These are phyloP conservation scores for Brettanomyces bruxellensis DNA, from an alignment of 805 yeast species.

Conservation along the genomic window DNA sequence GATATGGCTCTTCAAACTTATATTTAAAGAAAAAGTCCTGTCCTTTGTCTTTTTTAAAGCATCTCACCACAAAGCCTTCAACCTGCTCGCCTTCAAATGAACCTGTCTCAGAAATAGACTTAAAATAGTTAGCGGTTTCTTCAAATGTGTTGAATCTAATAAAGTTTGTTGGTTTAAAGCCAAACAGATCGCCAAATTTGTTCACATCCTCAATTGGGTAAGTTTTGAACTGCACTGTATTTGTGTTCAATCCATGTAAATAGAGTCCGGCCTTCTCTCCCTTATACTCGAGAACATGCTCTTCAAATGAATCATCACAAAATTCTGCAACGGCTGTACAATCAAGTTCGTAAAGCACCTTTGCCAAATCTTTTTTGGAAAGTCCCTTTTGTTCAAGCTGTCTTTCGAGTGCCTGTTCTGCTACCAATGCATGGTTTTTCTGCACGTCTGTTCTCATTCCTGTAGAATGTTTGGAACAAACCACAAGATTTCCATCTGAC, in stretches of 20 bases:
- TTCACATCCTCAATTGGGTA: slow-evolving; percentile 51
- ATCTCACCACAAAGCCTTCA: slow-evolving; percentile 91
- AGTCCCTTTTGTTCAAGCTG: slow-evolving; percentile 40
- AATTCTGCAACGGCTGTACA: slow-evolving; percentile 86
- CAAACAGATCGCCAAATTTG: slow-evolving; percentile 55
- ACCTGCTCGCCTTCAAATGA: slow-evolving; percentile 61
- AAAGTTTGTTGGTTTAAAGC: slow-evolving; percentile 55
- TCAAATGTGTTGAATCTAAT: slow-evolving; percentile 29
- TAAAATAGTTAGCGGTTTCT: slow-evolving; percentile 41
- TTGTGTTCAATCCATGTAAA: slow-evolving; percentile 78
- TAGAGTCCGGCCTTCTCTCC: slow-evolving; percentile 70
- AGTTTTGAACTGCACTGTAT: slow-evolving; percentile 56
- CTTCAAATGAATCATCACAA: slow-evolving; percentile 91
- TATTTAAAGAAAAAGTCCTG: slow-evolving; percentile 75
- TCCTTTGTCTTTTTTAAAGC: slow-evolving; percentile 25
- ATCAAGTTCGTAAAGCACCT: slow-evolving; percentile 36
- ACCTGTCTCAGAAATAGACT: slow-evolving; percentile 55
- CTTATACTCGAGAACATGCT: slow-evolving; percentile 75
- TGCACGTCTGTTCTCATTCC: slow-evolving; percentile 42
- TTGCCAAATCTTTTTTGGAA: slow-evolving; percentile 44
- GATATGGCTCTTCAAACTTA: slow-evolving; percentile 92
- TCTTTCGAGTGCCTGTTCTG: slow-evolving; percentile 44
- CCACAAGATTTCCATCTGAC: slow-evolving; percentile 66
- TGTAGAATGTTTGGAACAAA: slow-evolving; percentile 86
- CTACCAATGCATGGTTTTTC: slow-evolving; percentile 69